phyloP scores from a whole-genome alignment of 345 rosid genomes.

The Populus alba region DNA sequence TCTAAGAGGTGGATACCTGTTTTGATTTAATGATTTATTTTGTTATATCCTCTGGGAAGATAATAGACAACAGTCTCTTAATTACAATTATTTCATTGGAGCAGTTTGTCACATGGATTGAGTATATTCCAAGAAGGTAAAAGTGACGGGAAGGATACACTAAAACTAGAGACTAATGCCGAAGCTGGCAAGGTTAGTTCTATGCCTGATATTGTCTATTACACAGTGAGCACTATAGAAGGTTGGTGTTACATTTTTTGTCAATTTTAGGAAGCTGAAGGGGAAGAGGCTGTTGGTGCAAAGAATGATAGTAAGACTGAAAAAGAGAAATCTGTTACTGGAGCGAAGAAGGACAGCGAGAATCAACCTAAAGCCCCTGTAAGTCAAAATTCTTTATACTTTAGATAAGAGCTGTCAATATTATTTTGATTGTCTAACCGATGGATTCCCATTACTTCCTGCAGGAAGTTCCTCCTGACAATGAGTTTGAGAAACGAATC shows the following conservation, averaged over 20 bases:
- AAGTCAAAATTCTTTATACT: constrained; percentile 20
- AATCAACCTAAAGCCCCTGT: constrained; percentile 62
- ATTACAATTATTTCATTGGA: constrained; percentile 21
- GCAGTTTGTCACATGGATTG: constrained; percentile 93
- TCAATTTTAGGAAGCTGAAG: constrained; percentile 40
- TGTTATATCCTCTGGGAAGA: neutral
- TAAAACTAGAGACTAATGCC: constrained; percentile 74
- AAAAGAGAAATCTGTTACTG: constrained; percentile 56
- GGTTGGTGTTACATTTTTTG: neutral
- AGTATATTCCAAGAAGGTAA: constrained; percentile 84
- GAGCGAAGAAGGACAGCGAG: constrained; percentile 66
- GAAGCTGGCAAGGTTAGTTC: constrained; percentile 63
- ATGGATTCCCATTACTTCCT: constrained; percentile 4
- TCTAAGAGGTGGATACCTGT: constrained; percentile 54
- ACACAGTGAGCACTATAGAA: neutral
- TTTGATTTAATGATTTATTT: neutral
- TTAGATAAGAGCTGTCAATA: neutral
- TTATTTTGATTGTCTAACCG: constrained; percentile 1
- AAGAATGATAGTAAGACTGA: constrained; percentile 65
- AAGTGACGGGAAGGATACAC: constrained; percentile 53
- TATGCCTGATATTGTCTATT: neutral
- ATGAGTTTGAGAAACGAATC: constrained; percentile 93
- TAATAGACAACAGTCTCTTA: neutral
- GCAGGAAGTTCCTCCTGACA: constrained; percentile 89
- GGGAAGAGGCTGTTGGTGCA: constrained; percentile 43